Percentiles rank a stretch among this genome's conserved stretches.
These are phyloP conservation scores for Tulasnella sp. DNA, from an alignment of 768 basidiomycete genomes.

Conservation along the genomic window DNA sequence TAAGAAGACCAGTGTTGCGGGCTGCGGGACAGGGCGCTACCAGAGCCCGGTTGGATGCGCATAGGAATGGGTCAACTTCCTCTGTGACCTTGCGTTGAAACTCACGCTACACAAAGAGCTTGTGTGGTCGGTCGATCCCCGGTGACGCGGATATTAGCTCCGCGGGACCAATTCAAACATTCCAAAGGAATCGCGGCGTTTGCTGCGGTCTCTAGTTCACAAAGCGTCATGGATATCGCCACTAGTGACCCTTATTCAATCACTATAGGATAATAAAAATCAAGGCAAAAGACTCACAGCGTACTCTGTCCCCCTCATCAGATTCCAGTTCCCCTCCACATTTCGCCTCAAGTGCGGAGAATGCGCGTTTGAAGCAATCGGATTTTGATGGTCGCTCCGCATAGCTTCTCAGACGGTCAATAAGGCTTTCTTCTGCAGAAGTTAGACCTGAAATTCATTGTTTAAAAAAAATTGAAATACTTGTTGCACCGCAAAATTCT, in stretches of 20 bases:
- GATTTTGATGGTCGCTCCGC: neutral
- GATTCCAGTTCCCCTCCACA: conserved; percentile 1
- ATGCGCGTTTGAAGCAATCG: neutral
- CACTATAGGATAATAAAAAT: neutral
- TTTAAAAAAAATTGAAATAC: neutral
- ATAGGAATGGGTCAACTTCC: neutral
- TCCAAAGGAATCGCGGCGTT: conserved; percentile 5
- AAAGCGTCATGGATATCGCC: conserved; percentile 22
- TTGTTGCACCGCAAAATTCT: neutral
- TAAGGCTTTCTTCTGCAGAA: neutral
- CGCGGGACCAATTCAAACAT: conserved; percentile 1
- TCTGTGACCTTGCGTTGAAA: neutral
- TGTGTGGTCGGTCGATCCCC: neutral
- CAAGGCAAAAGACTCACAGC: neutral
- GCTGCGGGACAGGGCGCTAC: conserved; percentile 67
- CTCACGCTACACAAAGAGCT: conserved; percentile 14
- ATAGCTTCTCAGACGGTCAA: neutral
- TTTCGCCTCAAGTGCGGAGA: neutral
- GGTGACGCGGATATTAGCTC: neutral
- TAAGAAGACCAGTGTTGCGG: conserved; percentile 84
- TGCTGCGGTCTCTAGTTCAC: conserved; percentile 17
- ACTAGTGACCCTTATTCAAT: neutral
- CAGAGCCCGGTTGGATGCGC: neutral
- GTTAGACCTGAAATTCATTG: neutral
- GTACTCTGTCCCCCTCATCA: conserved; percentile 1